A percentile compares a stretch with the other conserved stretches of the same genome.
phyloP scores from a whole-genome alignment of 2,329 filamentous ascomycete genomes.

The Aspergillus nomiae region DNA sequence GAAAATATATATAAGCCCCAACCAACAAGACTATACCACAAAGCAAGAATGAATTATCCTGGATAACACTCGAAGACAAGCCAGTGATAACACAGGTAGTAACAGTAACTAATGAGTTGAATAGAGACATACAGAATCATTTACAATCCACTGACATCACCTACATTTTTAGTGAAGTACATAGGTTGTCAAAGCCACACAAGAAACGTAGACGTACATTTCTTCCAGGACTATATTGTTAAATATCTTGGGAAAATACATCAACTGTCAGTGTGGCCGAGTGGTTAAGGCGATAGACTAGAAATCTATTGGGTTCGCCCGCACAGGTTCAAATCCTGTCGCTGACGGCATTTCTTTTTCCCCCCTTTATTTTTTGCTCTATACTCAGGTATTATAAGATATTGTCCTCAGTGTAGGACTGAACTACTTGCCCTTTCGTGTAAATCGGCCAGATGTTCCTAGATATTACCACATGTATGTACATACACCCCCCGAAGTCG shows the following conservation, averaged over 20 bases:
- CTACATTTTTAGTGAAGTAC: neutral
- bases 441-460: too few species aligned
- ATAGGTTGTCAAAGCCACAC: too few species aligned
- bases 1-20: too few species aligned
- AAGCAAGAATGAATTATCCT: neutral
- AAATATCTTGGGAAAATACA: rapidly evolving
- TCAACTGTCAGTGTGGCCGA: neutral
- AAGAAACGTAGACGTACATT: too few species aligned
- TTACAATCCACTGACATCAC: neutral
- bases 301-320: neutral
- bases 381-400: too few species aligned
- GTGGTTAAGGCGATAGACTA: neutral
- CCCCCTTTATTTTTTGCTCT: too few species aligned
- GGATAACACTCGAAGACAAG: neutral
- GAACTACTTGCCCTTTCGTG: too few species aligned
- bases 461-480: too few species aligned
- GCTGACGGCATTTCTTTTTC: too few species aligned
- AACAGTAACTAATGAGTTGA: neutral
- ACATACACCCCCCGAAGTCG: too few species aligned
- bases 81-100: neutral
- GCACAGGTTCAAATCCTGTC: neutral
- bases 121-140: neutral
- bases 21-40: neutral
- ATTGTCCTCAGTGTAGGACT: too few species aligned
- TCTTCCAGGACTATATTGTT: neutral